Conservation (phyloP, 768 basidiomycete genomes). For the Pholiota conissans region DNA sequence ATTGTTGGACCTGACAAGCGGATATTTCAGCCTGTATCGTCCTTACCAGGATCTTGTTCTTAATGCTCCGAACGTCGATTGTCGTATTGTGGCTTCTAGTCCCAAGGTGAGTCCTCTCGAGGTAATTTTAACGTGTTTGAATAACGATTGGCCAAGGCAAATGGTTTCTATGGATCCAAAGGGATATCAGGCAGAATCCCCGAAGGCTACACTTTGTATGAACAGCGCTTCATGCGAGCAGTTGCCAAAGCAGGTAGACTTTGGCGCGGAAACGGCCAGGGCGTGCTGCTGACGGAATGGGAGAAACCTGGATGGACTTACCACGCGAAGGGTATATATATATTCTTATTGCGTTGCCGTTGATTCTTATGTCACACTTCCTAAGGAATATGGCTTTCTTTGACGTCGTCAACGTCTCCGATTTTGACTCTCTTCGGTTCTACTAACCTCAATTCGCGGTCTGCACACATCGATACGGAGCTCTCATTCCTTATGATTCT, state of each 20-base stretch:
- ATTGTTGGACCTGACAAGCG: constrained; percentile 84
- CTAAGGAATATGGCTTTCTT: constrained; percentile 84
- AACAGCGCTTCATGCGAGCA: constrained; percentile 78
- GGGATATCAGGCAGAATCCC: constrained; percentile 94
- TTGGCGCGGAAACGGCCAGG: constrained; percentile 37
- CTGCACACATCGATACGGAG: constrained; percentile 88
- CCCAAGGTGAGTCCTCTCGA: constrained; percentile 62
- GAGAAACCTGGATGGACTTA: constrained; percentile 91
- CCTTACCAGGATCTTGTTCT: constrained; percentile 78
- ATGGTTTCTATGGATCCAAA: constrained; percentile 89
- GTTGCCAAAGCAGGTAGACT: constrained; percentile 47
- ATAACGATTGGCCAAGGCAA: constrained; percentile 58
- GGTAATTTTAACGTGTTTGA: background rate
- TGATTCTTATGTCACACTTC: background rate
- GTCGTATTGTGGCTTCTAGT: constrained; percentile 79
- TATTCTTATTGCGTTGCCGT: background rate
- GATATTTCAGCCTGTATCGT: constrained; percentile 88
- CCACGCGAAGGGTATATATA: constrained; percentile 85
- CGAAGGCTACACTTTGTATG: constrained; percentile 89
- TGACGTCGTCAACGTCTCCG: constrained; percentile 49
- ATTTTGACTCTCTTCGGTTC: constrained; percentile 87
- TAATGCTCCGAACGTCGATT: constrained; percentile 51
- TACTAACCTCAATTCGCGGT: constrained; percentile 92
- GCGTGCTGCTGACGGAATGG: constrained; percentile 86
- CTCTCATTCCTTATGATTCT: constrained; percentile 84